A percentile compares a stretch with the other conserved stretches of the same genome.
Conservation (phyloP, 179 eudicot species). For the Nepenthes alata region DNA sequence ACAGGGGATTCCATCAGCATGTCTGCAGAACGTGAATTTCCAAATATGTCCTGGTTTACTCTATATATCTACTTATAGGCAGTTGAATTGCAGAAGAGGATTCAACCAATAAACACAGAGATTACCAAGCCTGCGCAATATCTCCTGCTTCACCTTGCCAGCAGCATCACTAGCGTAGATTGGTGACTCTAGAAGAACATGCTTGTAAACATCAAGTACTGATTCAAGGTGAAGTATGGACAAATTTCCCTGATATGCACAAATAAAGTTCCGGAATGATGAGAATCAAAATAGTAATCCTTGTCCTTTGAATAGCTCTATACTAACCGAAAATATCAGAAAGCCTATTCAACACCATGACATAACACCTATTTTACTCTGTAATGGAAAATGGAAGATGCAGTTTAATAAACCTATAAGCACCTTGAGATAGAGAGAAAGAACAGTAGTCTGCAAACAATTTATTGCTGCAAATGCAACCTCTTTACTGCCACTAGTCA, state of each 20-base stretch:
- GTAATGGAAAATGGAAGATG: not conserved
- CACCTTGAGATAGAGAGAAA: slow-evolving; percentile 89
- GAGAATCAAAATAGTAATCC: not conserved
- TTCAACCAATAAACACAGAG: not conserved
- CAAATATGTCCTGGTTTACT: no score
- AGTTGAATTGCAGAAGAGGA: not conserved
- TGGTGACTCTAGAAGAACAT: slow-evolving; percentile 52
- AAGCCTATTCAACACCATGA: not conserved
- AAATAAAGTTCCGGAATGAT: slow-evolving; percentile 9
- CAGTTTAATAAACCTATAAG: not conserved
- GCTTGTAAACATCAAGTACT: slow-evolving; percentile 73
- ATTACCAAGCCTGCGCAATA: slow-evolving; percentile 84
- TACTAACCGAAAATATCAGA: not conserved
- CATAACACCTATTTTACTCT: not conserved
- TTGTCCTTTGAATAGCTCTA: not conserved
- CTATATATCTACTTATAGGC: no score
- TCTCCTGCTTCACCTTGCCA: slow-evolving; percentile 89
- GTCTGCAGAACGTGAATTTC: not conserved
- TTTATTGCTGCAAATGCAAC: slow-evolving; percentile 90
- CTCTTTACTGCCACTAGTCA: slow-evolving; percentile 81
- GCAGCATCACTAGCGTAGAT: slow-evolving; percentile 29
- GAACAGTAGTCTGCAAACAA: slow-evolving; percentile 79
- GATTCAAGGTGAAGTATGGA: slow-evolving; percentile 73
- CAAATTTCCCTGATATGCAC: slow-evolving; percentile 67
- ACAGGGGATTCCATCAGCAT: not conserved